Percentiles rank a stretch among this genome's conserved stretches.
These are phyloP conservation scores for Apophysomyces elegans DNA, from an alignment of 371 early-diverging fungal species.

Conservation along the genomic window DNA sequence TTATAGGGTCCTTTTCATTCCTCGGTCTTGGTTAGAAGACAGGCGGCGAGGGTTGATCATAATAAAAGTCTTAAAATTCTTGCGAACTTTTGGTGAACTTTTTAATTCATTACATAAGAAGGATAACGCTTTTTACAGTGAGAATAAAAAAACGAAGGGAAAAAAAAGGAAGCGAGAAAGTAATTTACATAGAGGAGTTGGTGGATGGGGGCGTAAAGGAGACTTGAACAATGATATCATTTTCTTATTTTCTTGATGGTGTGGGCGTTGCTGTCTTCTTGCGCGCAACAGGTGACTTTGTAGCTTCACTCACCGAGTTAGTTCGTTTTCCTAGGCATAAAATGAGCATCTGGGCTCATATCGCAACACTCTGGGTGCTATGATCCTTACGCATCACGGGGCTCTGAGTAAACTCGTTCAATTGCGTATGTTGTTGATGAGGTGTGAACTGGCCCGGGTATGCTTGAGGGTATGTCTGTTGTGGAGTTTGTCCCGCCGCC, in stretches of 20 bases:
- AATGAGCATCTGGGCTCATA: conserved; percentile 1
- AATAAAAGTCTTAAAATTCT: no score
- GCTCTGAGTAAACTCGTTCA: not conserved
- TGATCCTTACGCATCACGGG: conserved; percentile 9
- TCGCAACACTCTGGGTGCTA: not conserved
- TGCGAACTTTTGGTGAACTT: not conserved
- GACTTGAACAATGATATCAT: conserved; percentile 2
- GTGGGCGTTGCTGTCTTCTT: conserved; percentile 9
- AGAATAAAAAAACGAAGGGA: conserved; percentile 2
- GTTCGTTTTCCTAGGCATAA: conserved; percentile 1
- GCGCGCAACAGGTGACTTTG: conserved; percentile 5
- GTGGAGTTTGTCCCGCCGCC: conserved; percentile 9
- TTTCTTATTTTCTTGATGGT: conserved; percentile 11
- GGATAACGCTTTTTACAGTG: conserved; percentile 8
- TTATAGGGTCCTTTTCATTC: no score
- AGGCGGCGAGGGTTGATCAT: no score
- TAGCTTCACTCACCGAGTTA: conserved; percentile 7
- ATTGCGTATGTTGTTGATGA: conserved; percentile 7
- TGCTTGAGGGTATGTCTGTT: conserved; percentile 11
- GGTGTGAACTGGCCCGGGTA: conserved; percentile 9
- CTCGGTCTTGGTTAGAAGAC: no score
- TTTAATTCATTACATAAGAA: conserved; percentile 1
- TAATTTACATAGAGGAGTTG: conserved; percentile 5
- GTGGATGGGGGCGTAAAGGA: not conserved
- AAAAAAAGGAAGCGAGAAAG: conserved; percentile 10